Conservation (phyloP, 1,139 yeast genomes). For the Pichia sp. region DNA sequence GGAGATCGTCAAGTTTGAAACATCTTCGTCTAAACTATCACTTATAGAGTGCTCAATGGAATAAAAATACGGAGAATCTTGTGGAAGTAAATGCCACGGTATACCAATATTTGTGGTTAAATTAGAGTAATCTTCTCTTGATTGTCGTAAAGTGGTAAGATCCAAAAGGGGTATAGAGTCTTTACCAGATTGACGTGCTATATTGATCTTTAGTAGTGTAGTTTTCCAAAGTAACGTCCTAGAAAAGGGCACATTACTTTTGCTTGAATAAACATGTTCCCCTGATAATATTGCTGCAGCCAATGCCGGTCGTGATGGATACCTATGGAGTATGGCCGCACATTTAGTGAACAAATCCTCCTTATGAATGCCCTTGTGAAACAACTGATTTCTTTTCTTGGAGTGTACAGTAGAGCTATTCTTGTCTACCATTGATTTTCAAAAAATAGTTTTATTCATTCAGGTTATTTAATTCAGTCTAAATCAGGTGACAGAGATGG, state of each 20-base stretch:
- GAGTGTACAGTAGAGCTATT: no score
- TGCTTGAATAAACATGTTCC: constrained; percentile 7
- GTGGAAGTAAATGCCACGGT: constrained; percentile 16
- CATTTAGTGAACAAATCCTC: constrained; percentile 5
- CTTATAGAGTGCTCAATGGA: not conserved
- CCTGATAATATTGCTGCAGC: constrained; percentile 13
- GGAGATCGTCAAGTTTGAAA: constrained; percentile 6
- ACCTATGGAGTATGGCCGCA: constrained; percentile 2
- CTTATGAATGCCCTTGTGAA: not conserved
- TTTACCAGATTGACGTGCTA: constrained; percentile 4
- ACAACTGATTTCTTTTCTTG: not conserved
- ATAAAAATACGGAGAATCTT: constrained; percentile 12
- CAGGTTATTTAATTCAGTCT: no score
- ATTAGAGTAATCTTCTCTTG: constrained; percentile 5
- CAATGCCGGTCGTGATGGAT: constrained; percentile 12
- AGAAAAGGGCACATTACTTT: constrained; percentile 12
- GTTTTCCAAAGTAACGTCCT: constrained; percentile 21
- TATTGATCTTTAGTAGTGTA: constrained; percentile 13
- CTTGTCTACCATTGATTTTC: no score
- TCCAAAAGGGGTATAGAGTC: constrained; percentile 5
- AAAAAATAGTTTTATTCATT: no score
- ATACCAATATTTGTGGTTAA: constrained; percentile 8
- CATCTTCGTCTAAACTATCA: constrained; percentile 8
- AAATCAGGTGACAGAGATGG: no score
- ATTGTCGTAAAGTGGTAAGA: constrained; percentile 7